These are phyloP conservation scores for Penicillium odoratum DNA, from an alignment of 495 filamentous ascomycete species.

Conservation along the genomic window DNA sequence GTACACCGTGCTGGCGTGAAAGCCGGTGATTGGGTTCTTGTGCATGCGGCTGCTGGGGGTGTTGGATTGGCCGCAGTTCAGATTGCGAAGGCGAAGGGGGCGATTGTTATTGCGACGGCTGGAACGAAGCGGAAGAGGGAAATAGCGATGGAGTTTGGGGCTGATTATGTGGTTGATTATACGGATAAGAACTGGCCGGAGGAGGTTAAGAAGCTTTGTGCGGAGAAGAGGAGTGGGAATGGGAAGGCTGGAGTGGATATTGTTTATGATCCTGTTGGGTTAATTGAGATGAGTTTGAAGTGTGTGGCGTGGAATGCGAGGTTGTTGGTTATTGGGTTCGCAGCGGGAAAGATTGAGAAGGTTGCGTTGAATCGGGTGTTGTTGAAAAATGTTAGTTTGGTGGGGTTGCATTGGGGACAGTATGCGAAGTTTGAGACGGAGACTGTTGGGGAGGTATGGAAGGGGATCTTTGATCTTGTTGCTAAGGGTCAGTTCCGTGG, in stretches of 20 bases:
- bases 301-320: slow-evolving; percentile 91
- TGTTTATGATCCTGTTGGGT: slow-evolving; percentile 85
- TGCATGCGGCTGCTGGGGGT: slow-evolving; percentile 91
- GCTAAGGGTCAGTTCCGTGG: slow-evolving; percentile 74
- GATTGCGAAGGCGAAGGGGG: slow-evolving; percentile 87
- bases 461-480: slow-evolving; percentile 76
- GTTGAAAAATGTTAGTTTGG: slow-evolving; percentile 89
- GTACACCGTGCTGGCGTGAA: slow-evolving; percentile 75
- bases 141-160: slow-evolving; percentile 76
- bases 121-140: slow-evolving; percentile 74
- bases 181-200: slow-evolving; percentile 70
- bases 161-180: slow-evolving; percentile 83
- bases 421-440: slow-evolving; percentile 74
- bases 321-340: slow-evolving; percentile 86
- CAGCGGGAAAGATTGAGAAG: slow-evolving; percentile 86
- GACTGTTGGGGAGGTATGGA: slow-evolving; percentile 73
- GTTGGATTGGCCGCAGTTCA: slow-evolving; percentile 92
- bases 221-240: slow-evolving; percentile 54
- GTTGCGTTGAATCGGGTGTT: slow-evolving; percentile 87
- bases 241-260: slow-evolving; percentile 75
- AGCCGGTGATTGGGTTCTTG: slow-evolving; percentile 79
- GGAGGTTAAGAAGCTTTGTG: slow-evolving; percentile 67
- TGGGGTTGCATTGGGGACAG: slow-evolving; percentile 89
- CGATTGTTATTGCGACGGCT: slow-evolving; percentile 86
- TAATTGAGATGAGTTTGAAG: slow-evolving; percentile 81